These are phyloP conservation scores for Coprinopsis sp. DNA, from an alignment of 768 basidiomycete species.

Conservation along the genomic window DNA sequence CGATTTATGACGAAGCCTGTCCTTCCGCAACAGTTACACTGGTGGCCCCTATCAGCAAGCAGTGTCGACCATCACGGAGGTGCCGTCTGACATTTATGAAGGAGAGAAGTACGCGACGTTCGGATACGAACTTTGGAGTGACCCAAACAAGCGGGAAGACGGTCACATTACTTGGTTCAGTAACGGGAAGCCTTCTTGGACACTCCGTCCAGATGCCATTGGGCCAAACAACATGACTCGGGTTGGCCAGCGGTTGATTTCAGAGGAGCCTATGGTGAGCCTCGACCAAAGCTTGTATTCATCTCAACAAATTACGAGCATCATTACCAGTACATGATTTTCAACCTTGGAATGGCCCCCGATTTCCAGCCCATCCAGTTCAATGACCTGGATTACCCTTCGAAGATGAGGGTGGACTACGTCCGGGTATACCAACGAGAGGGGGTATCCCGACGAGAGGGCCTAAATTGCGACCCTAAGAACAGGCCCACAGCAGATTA, in stretches of 20 bases:
- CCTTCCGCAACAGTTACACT: constrained; percentile 40
- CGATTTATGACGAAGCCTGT: constrained; percentile 26
- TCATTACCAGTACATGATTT: constrained; percentile 11
- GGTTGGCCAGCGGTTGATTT: constrained; percentile 55
- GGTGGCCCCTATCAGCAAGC: background rate
- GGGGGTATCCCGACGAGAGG: constrained; percentile 43
- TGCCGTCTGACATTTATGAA: background rate
- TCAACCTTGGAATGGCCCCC: constrained; percentile 24
- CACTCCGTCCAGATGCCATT: constrained; percentile 51
- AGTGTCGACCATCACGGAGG: background rate
- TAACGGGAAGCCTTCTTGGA: constrained; percentile 45
- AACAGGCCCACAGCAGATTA: constrained; percentile 64
- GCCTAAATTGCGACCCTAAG: constrained; percentile 64
- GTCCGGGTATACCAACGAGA: constrained; percentile 75
- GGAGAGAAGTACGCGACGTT: background rate
- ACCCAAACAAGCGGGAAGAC: constrained; percentile 46
- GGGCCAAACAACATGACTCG: constrained; percentile 40
- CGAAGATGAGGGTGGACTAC: constrained; percentile 70
- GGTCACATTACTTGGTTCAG: constrained; percentile 78
- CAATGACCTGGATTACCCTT: constrained; percentile 60
- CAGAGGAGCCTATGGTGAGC: constrained; percentile 58
- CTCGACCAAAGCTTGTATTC: no score
- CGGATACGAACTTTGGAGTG: constrained; percentile 76
- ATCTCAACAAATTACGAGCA: constrained; percentile 58
- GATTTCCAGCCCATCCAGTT: constrained; percentile 64